These are phyloP conservation scores for Penstemon davidsonii DNA, from an alignment of 257 asterid species.

Conservation along the genomic window DNA sequence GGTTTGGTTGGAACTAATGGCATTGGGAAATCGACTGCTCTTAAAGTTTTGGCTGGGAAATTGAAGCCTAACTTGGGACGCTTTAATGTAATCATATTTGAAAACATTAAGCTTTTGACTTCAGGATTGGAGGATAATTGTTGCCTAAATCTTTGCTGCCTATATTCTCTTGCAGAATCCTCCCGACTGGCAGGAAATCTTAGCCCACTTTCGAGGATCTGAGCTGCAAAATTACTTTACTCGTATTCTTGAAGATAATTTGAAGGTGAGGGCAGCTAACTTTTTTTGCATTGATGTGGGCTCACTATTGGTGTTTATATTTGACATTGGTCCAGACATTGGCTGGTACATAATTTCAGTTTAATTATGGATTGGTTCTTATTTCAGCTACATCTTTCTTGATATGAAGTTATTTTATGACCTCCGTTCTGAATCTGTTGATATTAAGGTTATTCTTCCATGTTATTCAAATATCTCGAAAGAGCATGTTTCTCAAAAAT, in stretches of 20 bases:
- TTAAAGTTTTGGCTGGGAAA: conserved; percentile 34
- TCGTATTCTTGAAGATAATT: conserved; percentile 63
- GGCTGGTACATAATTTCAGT: background rate
- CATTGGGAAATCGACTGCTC: conserved; percentile 35
- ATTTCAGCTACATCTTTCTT: no score
- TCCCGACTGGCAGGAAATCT: conserved; percentile 75
- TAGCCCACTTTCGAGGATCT: conserved; percentile 69
- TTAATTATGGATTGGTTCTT: no score
- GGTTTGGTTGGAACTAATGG: conserved; percentile 52
- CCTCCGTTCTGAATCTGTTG: no score
- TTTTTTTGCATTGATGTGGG: background rate
- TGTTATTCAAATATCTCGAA: no score
- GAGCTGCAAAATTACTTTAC: conserved; percentile 70
- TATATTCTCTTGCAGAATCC: conserved; percentile 51
- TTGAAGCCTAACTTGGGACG: conserved; percentile 55
- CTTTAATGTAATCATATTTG: conserved; percentile 34
- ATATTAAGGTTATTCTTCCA: no score
- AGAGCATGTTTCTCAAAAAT: no score
- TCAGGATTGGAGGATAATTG: background rate
- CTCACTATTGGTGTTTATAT: background rate
- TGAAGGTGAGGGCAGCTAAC: conserved; percentile 41
- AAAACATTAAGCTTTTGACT: background rate
- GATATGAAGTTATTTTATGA: no score
- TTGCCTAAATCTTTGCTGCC: conserved; percentile 22
- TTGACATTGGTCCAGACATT: conserved; percentile 2